A percentile compares a stretch with the other conserved stretches of the same genome.
Conservation (phyloP, 169 alveolate genomes). For the Plasmodium berghei region DNA sequence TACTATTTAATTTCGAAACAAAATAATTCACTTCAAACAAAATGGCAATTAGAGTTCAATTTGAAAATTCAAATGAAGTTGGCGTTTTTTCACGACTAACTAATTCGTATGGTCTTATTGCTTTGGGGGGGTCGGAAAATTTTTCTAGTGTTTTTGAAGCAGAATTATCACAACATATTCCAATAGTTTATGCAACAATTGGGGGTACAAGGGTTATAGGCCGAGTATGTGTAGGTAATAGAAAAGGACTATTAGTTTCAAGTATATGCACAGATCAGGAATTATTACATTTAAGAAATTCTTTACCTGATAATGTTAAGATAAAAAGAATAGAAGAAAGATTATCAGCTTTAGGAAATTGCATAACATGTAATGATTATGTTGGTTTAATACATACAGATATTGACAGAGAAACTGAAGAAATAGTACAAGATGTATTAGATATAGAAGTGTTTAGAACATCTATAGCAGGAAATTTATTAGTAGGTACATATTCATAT, state of each 20-base stretch:
- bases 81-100: conserved; percentile 98
- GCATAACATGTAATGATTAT: conserved; percentile 98
- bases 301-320: conserved; percentile 96
- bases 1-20: no score
- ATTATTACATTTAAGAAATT: conserved; percentile 95
- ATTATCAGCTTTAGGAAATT: conserved; percentile 98
- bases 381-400: conserved; percentile 98
- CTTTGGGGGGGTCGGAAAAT: conserved; percentile 97
- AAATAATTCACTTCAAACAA: no score
- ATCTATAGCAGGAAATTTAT: conserved; percentile 98
- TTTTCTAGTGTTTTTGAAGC: conserved; percentile 97
- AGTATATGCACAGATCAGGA: conserved; percentile 98
- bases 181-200: conserved; percentile 96
- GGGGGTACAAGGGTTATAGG: conserved; percentile 98
- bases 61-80: conserved; percentile 97
- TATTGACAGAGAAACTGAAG: conserved; percentile 98
- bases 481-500: conserved; percentile 98
- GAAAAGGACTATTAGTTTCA: conserved; percentile 97
- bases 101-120: conserved; percentile 95
- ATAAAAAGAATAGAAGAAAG: conserved; percentile 98
- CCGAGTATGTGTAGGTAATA: conserved; percentile 96
- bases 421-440: conserved; percentile 96
- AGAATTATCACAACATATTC: conserved; percentile 95
- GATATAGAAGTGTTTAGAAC: conserved; percentile 99
- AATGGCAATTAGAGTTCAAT: conserved; percentile 88